phyloP scores from a whole-genome alignment of 2,329 filamentous ascomycete genomes.

The Phaeomoniella chlamydospora region DNA sequence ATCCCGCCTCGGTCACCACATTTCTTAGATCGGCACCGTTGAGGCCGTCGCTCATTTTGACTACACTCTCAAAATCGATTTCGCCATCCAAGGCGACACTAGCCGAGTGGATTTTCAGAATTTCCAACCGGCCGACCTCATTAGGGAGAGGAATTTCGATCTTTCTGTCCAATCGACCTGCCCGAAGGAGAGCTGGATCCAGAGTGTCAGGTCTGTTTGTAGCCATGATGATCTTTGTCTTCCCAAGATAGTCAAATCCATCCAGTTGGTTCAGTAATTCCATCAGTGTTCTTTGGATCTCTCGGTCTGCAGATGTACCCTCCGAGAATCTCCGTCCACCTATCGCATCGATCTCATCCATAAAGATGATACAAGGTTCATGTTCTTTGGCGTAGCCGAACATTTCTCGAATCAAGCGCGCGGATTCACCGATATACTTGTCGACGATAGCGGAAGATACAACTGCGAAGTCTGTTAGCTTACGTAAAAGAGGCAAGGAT shows the following conservation, averaged over 20 bases:
- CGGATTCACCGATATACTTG: slow-evolving; percentile 98
- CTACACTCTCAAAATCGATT: slow-evolving; percentile 96
- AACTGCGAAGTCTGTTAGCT: slow-evolving; percentile 37
- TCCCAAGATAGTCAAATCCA: slow-evolving; percentile 96
- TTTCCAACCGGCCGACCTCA: slow-evolving; percentile 88
- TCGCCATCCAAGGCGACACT: slow-evolving; percentile 84
- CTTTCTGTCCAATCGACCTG: slow-evolving; percentile 88
- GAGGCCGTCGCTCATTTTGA: slow-evolving; percentile 98
- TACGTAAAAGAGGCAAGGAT: background rate
- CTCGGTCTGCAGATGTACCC: slow-evolving; percentile 90
- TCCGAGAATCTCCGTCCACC: slow-evolving; percentile 93
- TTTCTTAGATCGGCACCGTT: slow-evolving; percentile 97
- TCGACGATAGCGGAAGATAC: slow-evolving; percentile 98
- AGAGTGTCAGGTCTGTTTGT: slow-evolving; percentile 95
- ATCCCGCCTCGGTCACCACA: slow-evolving; percentile 90
- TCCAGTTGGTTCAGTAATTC: slow-evolving; percentile 97
- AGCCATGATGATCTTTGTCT: slow-evolving; percentile 99
- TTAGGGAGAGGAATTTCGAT: slow-evolving; percentile 96
- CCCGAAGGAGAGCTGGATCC: slow-evolving; percentile 81
- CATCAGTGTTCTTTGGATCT: slow-evolving; percentile 97
- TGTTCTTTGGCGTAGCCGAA: slow-evolving; percentile 99
- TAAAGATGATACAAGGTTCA: slow-evolving; percentile 99
- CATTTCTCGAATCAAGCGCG: slow-evolving; percentile 95
- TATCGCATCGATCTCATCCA: slow-evolving; percentile 99
- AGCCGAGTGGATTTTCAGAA: slow-evolving; percentile 90